These are phyloP conservation scores for Auricularia auricula-judae DNA, from an alignment of 768 basidiomycete genomes.

Conservation along the genomic window DNA sequence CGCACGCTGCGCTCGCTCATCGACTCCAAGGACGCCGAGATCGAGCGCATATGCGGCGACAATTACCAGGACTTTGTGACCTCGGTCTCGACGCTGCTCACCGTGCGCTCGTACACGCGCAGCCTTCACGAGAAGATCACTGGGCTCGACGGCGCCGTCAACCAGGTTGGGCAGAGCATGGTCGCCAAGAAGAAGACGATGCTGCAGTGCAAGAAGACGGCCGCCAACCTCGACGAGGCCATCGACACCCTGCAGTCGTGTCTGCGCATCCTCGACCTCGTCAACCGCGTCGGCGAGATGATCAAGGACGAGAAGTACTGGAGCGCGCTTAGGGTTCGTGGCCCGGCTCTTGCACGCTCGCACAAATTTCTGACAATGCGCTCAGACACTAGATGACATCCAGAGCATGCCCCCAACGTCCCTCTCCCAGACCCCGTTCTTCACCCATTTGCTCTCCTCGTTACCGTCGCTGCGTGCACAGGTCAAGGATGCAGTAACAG, in stretches of 20 bases:
- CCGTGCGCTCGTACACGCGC: slow-evolving; percentile 92
- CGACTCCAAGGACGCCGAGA: slow-evolving; percentile 89
- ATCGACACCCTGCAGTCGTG: slow-evolving; percentile 93
- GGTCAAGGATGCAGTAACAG: slow-evolving; percentile 89
- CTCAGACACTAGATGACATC: slow-evolving; percentile 89
- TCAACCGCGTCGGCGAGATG: slow-evolving; percentile 87
- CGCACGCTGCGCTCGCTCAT: slow-evolving; percentile 79
- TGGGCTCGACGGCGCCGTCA: slow-evolving; percentile 79
- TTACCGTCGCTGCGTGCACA: slow-evolving; percentile 81
- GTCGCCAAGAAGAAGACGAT: slow-evolving; percentile 90
- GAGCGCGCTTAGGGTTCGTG: slow-evolving; percentile 86
- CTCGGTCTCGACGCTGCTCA: slow-evolving; percentile 92
- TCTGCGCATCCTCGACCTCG: slow-evolving; percentile 83
- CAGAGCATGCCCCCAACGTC: slow-evolving; percentile 82
- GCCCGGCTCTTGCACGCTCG: slow-evolving; percentile 10
- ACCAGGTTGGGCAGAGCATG: slow-evolving; percentile 74
- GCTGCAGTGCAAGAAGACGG: slow-evolving; percentile 85
- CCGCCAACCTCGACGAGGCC: slow-evolving; percentile 89
- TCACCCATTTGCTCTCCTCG: slow-evolving; percentile 82
- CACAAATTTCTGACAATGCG: slow-evolving; percentile 8
- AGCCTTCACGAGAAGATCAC: slow-evolving; percentile 86
- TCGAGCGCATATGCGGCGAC: slow-evolving; percentile 88
- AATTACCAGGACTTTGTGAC: slow-evolving; percentile 98
- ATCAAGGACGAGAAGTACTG: slow-evolving; percentile 90
- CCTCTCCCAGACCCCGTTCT: slow-evolving; percentile 86